phyloP scores from a whole-genome alignment of 345 rosid species.

The Arabis alpina region DNA sequence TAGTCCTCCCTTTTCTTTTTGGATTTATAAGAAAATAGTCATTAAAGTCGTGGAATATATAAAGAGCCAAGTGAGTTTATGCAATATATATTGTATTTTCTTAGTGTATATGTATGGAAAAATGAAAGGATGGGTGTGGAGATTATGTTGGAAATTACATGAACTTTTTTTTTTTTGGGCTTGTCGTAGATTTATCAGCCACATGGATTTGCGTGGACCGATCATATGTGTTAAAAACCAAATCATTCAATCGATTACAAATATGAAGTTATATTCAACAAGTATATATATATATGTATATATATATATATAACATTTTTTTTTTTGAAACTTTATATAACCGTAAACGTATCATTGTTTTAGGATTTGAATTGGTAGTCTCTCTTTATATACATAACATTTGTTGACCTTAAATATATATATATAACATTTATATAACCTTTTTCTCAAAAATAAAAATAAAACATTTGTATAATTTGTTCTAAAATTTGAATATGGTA shows the following conservation, averaged over 20 bases:
- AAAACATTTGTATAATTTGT: too few species aligned
- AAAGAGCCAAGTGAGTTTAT: slow-evolving; percentile 25
- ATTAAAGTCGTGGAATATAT: neutral
- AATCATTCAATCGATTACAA: slow-evolving; percentile 3
- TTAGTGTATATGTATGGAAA: neutral
- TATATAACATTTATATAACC: too few species aligned
- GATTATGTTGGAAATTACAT: slow-evolving; percentile 30
- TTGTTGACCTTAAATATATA: too few species aligned
- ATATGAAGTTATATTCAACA: slow-evolving; percentile 4
- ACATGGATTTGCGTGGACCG: slow-evolving; percentile 29
- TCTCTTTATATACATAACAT: too few species aligned
- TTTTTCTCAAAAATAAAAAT: too few species aligned
- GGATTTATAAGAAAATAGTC: neutral
- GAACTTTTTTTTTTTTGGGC: slow-evolving; percentile 25
- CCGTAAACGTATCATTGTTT: too few species aligned
- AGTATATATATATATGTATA: too few species aligned
- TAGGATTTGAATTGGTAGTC: too few species aligned
- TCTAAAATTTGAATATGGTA: too few species aligned
- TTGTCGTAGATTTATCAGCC: slow-evolving; percentile 32
- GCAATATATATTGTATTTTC: neutral
- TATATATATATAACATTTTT: too few species aligned
- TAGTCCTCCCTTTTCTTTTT: neutral
- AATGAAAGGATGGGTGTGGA: slow-evolving; percentile 36
- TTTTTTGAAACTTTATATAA: too few species aligned
- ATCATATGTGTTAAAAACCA: slow-evolving; percentile 29